Base-by-base conservation (phyloP, 2,329 filamentous ascomycete genomes). In the Meredithiella fracta region DNA sequence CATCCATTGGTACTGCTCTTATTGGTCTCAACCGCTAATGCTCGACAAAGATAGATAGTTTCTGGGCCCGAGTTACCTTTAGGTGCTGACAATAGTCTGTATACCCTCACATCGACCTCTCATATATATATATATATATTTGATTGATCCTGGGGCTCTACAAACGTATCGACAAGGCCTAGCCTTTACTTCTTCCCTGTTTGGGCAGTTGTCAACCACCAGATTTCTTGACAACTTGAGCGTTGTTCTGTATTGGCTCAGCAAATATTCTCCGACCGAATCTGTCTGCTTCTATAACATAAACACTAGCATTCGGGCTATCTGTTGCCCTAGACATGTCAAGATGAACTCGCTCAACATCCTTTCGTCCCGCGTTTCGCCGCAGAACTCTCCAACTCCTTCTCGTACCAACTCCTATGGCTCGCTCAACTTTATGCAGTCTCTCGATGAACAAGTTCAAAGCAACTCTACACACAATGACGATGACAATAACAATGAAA, bases 271-370 rank as follows among this genome's bases (percentile, higher is more conserved):
- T 26, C 25, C 11, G 5, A 22, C 40, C n/a, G 25, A 9, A 25
- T 50, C 40, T 52, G 20, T 14, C 31, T 57, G 37, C 15, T 47
- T 29, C n/a, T 29, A 14, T 31, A 6, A 29, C 26, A 49, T 20
- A 49, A 15, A 49, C 44, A 49, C 44, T n/a, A 49, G n/a, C 25
- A 25, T 44, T 20, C 59, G 61, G 61, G 62, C 65, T 11, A 5
- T 34, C 72, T 70, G 79, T 82, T 79, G 79, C 76, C 74, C 70
- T 68, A 68, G 70, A 74, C 44, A 49, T 49, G 44, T 52, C 31
- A 86, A 77, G 72, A 96, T 96, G 91, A 96, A 96, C 82, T 94
- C 90, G 65, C 76, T 95, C 74, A 94, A 92, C 73, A 87, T 95
- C 69, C 80, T 96, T 68, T 92, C 88, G 65, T 82, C 86, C 68